These are phyloP conservation scores for Calycina marina DNA, from an alignment of 2,329 filamentous ascomycete genomes.

Conservation along the genomic window DNA sequence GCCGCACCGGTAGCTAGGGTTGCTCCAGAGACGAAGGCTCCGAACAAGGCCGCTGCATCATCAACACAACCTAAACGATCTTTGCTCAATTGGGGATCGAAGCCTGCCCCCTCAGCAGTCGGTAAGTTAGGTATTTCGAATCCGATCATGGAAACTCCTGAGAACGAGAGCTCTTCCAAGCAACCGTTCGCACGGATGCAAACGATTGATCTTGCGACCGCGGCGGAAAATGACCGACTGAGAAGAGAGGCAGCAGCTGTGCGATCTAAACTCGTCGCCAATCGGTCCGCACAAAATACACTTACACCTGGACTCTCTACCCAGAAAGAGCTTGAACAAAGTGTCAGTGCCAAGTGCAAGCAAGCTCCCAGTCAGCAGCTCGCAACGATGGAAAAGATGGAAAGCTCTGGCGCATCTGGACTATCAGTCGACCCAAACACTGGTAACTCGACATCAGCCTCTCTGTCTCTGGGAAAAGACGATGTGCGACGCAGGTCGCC, in stretches of 20 bases:
- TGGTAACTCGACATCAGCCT: conserved; percentile 20
- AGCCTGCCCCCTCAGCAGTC: conserved; percentile 9
- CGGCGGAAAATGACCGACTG: conserved; percentile 18
- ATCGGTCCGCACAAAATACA: conserved; percentile 9
- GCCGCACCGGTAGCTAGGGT: neutral
- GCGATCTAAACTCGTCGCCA: conserved; percentile 13
- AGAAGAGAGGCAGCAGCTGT: conserved; percentile 15
- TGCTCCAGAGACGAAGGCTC: conserved; percentile 9
- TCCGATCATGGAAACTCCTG: conserved; percentile 12
- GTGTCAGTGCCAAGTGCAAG: conserved; percentile 14
- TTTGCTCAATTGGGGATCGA: conserved; percentile 15
- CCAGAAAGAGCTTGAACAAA: conserved; percentile 12
- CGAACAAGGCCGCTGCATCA: neutral
- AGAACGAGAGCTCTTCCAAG: conserved; percentile 5
- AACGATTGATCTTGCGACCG: conserved; percentile 21
- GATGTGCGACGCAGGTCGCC: conserved; percentile 21
- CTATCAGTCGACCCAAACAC: conserved; percentile 8
- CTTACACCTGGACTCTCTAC: conserved; percentile 2
- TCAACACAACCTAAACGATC: conserved; percentile 13
- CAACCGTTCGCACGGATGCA: conserved; percentile 18
- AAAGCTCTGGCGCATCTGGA: conserved; percentile 7
- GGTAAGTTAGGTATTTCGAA: conserved; percentile 20
- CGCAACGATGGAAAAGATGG: conserved; percentile 10
- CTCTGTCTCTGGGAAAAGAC: conserved; percentile 19
- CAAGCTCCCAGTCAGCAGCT: conserved; percentile 4